Evolutionary conservation across 768 basidiomycete genomes (phyloP).

Genomic region (Suillus cothurnatus): DNA sequence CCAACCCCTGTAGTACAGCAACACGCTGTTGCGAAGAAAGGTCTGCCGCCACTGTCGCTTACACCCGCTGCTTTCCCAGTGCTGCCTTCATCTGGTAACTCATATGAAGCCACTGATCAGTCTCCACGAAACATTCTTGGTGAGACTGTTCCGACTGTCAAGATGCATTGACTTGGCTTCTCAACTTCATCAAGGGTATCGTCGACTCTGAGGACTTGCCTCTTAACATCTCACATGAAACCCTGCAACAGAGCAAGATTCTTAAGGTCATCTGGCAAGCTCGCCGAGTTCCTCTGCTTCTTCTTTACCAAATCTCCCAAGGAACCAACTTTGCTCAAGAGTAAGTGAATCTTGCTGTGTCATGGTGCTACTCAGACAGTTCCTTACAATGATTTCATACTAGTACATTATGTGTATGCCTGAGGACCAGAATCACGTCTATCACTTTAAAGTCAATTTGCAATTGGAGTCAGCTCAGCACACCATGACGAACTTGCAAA

Average conservation of each 20-base stretch:
- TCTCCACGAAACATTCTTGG: conserved; percentile 72
- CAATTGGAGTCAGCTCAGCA: no score
- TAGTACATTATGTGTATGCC: no score
- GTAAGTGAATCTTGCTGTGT: no score
- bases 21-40: background rate
- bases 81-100: conserved; percentile 49
- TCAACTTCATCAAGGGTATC: conserved; percentile 99
- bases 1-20: conserved; percentile 17
- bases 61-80: conserved; percentile 68
- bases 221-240: conserved; percentile 99
- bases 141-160: conserved; percentile 34
- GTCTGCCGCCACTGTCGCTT: conserved; percentile 41
- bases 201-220: conserved; percentile 99
- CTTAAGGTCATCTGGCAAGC: conserved; percentile 88
- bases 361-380: no score
- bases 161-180: no score
- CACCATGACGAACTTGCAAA: no score
- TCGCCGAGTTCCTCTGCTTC: no score
- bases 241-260: conserved; percentile 99
- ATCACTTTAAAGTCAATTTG: no score
- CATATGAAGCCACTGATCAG: conserved; percentile 49
- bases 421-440: no score
- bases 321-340: no score
- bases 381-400: no score
- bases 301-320: no score